Evolutionary conservation across 2,329 filamentous ascomycete genomes (phyloP), one percentile per base, ranked within the genome.

Genomic region (Monosporascus sp.): DNA sequence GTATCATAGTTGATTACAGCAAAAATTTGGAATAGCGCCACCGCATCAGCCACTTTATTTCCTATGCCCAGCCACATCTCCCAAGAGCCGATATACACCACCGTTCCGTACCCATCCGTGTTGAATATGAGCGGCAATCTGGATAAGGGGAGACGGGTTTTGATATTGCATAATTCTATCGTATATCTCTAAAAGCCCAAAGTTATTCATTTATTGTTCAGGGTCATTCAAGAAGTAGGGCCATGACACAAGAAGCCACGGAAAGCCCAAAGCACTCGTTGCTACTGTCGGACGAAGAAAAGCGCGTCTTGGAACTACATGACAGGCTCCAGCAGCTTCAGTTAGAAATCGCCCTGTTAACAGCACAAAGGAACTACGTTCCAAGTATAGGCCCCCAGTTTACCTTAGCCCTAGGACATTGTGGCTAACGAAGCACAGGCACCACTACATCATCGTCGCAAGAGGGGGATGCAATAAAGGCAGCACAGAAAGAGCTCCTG

Each of bases 291-390:
- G 77, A 83, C 37, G 77, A 82, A 55, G 90, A 95, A 70, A 74
- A 79, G 62, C 78, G 78, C 58, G 79, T 87, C 27, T 75, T 94
- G 37, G 78, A 83, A 41, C 78, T 92, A 48, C 88, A 90, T 70
- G 85, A 91, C 67, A 80, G 81, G 59, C 74, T 91, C 26, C 83
- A 87, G 64, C 84, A 89, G 66, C 76, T 92, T 45, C 82, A 85
- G 63, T 73, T 93, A 22, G 86, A 94, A 71, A 82, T 85, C 52
- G 85, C 85, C 38, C 76, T 94, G 40, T 71, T 91, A 14, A 77
- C 72, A 45, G 79, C 79, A 5, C 76, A 78, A 47, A 66, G 72
- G n/a, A 59, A 61, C 7, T 67, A 73, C 53, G 59, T 61, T 19
- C 58, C 66, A 58, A 66, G 77, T 77, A 61, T 52, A 62, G 5